These are phyloP conservation scores for Nicotiana tomentosiformis DNA, from an alignment of 257 asterid species.

Conservation along the genomic window DNA sequence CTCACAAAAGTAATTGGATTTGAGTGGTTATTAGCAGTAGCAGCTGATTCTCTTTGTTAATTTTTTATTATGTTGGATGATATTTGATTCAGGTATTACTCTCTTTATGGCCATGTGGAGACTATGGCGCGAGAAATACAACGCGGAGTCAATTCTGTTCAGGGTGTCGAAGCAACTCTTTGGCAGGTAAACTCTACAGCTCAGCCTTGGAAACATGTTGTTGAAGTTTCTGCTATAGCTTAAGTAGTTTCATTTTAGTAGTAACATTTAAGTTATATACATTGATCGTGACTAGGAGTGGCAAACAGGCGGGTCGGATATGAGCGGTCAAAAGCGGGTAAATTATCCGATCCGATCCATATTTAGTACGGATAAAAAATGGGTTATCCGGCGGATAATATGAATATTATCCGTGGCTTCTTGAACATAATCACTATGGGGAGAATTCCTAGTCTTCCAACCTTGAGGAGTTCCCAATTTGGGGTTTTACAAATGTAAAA, in stretches of 20 bases:
- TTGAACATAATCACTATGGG: too few relatives aligned
- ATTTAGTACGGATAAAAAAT: too few relatives aligned
- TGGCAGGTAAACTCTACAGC: constrained; percentile 50
- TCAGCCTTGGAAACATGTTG: neutral
- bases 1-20: neutral
- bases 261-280: neutral
- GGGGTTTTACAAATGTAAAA: too few relatives aligned
- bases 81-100: constrained; percentile 47
- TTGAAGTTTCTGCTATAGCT: neutral
- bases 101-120: constrained; percentile 85
- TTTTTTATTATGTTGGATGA: neutral
- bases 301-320: too few relatives aligned
- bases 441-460: too few relatives aligned
- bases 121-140: constrained; percentile 76
- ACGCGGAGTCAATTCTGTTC: constrained; percentile 65
- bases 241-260: neutral
- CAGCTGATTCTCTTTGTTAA: neutral
- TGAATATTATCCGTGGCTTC: too few relatives aligned
- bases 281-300: too few relatives aligned
- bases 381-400: too few relatives aligned
- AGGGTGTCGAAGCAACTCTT: constrained; percentile 79
- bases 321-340: too few relatives aligned
- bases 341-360: too few relatives aligned
- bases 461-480: too few relatives aligned
- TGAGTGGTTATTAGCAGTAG: neutral